Evolutionary conservation across 805 yeast species (phyloP).

Genomic region (Starmerella ratchasimensis): DNA sequence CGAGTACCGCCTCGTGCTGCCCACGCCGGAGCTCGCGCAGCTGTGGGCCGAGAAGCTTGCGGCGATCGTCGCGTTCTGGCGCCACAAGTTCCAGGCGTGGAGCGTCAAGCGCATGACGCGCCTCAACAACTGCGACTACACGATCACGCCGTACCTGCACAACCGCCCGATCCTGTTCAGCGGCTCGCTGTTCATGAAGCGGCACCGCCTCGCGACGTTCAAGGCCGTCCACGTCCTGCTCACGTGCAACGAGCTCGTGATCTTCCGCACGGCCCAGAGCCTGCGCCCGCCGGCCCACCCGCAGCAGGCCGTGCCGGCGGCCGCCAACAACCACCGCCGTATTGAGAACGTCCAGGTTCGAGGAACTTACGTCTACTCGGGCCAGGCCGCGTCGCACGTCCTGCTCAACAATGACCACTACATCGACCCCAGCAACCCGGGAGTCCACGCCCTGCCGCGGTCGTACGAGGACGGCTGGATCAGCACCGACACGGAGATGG

Average conservation of each 20-base stretch:
- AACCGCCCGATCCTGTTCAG: slow-evolving; percentile 45
- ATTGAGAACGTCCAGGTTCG: slow-evolving; percentile 47
- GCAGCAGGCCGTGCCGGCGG: slow-evolving; percentile 30
- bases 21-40: slow-evolving; percentile 54
- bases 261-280: slow-evolving; percentile 30
- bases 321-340: slow-evolving; percentile 36
- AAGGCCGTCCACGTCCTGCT: slow-evolving; percentile 46
- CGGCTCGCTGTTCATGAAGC: slow-evolving; percentile 59
- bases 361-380: slow-evolving; percentile 66
- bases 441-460: slow-evolving; percentile 50
- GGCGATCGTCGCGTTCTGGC: slow-evolving; percentile 42
- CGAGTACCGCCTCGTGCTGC: slow-evolving; percentile 3
- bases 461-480: slow-evolving; percentile 73
- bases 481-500: slow-evolving; percentile 61
- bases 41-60: slow-evolving; percentile 18
- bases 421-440: slow-evolving; percentile 38
- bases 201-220: slow-evolving; percentile 56
- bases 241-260: slow-evolving; percentile 52
- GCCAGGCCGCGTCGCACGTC: slow-evolving; percentile 44
- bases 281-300: slow-evolving; percentile 11
- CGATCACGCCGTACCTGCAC: slow-evolving; percentile 39
- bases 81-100: slow-evolving; percentile 32
- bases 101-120: slow-evolving; percentile 6
- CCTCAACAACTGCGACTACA: slow-evolving; percentile 1
- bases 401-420: slow-evolving; percentile 36